A percentile compares a stretch with the other conserved stretches of the same genome.
These are phyloP conservation scores for Paramecium primaurelia DNA, from an alignment of 73 alveolate species.

Conservation along the genomic window DNA sequence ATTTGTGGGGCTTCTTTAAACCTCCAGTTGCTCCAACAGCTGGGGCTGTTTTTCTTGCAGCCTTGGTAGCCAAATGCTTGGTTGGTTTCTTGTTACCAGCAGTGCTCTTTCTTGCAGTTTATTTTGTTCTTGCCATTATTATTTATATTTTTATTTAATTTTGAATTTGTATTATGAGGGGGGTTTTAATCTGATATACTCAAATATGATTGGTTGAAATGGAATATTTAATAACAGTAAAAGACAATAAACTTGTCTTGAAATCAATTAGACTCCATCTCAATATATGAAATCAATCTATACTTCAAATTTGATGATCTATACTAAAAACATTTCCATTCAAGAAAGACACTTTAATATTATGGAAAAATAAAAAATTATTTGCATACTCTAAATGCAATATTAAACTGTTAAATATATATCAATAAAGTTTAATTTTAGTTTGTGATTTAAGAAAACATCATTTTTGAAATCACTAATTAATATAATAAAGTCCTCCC, in stretches of 20 bases:
- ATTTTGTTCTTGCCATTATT: conserved; percentile 73
- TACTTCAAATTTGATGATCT: not conserved
- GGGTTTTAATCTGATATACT: not conserved
- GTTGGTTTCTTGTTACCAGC: conserved; percentile 80
- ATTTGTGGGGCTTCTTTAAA: conserved; percentile 88
- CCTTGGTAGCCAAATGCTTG: conserved; percentile 79
- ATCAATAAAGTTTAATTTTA: not conserved
- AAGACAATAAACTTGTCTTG: not conserved
- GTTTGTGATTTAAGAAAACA: not conserved
- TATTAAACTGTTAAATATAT: not conserved
- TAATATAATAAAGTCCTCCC: not conserved
- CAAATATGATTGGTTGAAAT: not conserved
- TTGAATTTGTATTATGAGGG: conserved; percentile 1
- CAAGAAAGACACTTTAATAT: not conserved
- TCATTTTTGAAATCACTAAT: not conserved
- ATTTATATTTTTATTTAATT: conserved; percentile 28
- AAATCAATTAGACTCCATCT: not conserved
- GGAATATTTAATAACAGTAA: not conserved
- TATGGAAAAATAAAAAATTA: not conserved
- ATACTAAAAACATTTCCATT: not conserved
- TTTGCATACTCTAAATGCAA: not conserved
- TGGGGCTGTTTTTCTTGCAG: conserved; percentile 90
- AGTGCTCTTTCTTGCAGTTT: conserved; percentile 72
- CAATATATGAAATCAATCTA: not conserved
- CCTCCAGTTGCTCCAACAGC: conserved; percentile 59